Conservation (phyloP, 1,284 basidiomycete species). For the Hymenochaete sp. region DNA sequence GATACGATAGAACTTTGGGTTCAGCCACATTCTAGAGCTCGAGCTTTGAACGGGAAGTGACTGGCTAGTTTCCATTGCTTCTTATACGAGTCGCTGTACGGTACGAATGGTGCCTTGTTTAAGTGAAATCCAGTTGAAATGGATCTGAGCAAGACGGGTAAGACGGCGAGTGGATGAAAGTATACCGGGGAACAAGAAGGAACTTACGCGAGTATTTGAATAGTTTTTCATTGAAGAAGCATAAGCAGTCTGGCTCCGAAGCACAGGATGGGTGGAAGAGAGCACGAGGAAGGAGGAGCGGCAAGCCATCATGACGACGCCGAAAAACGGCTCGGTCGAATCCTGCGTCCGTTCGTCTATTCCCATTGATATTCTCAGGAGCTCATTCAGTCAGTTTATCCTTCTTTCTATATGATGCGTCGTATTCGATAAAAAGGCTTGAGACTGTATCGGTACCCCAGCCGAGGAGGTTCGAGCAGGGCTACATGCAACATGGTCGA, state of each 20-base stretch:
- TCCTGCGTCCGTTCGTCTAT: not conserved
- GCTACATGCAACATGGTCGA: too few relatives aligned
- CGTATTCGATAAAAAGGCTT: too few relatives aligned
- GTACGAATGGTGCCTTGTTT: too few relatives aligned
- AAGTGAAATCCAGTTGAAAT: too few relatives aligned
- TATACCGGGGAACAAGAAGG: too few relatives aligned
- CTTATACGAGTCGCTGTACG: too few relatives aligned
- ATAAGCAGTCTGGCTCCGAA: not conserved
- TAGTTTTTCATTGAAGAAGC: not conserved
- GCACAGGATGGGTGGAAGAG: not conserved
- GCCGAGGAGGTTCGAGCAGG: too few relatives aligned
- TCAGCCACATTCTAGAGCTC: conserved; percentile 15
- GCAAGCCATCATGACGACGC: not conserved
- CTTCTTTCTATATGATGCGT: not conserved
- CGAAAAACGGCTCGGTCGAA: not conserved
- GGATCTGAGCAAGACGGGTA: too few relatives aligned
- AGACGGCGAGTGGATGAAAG: too few relatives aligned
- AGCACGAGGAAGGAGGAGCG: not conserved
- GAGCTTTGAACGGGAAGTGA: conserved; percentile 1
- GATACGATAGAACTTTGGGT: conserved; percentile 24
- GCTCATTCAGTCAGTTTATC: not conserved
- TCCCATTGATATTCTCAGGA: not conserved
- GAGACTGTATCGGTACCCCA: too few relatives aligned
- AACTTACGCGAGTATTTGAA: too few relatives aligned
- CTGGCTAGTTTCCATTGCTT: conserved; percentile 11